Evolutionary conservation across 108 stramenopile species (phyloP), one percentile per base, ranked within the genome.

Genomic region (Nitzschia putrida): DNA sequence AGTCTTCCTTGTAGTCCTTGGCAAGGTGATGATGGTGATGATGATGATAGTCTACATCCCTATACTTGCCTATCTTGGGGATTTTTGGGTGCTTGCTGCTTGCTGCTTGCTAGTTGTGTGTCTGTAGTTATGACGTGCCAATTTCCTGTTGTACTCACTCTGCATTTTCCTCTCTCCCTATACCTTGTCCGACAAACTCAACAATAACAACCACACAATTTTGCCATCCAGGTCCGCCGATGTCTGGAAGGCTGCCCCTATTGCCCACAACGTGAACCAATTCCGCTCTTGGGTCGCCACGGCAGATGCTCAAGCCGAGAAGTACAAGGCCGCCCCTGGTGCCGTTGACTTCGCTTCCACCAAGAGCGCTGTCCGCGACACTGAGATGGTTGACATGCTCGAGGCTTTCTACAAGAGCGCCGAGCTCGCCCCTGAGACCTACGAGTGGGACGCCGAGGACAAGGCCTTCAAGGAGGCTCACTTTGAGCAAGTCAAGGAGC

Each of bases 211-310:
- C 29, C 29, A 34, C 29, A 34, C 29, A n/a, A n/a, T 34, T 3
- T 4, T 26, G 26, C 13, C n/a, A 40, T 40, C 0, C 50, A 94
- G 92, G 92, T 86, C 83, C 8, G 78, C 83, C 57, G 79, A 83
- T 53, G 82, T 86, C 57, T 94, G 89, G 82, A 89, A 85, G 74
- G 86, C 84, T 38, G 85, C 86, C 72, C 86, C 83, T 50, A 80
- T 90, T 44, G 75, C 85, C 39, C 80, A 89, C 52, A 82, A 83
- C 57, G 89, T 89, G 64, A 80, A 82, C 68, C 61, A 77, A 41
- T 90, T 91, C 81, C 89, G 89, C 22, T 76, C 87, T 8, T 94
- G 90, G 90, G 86, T 86, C 26, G 87, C 90, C 50, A 77, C 82
- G 55, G 85, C 88, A 42, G 93, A 94, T 34, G 71, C 83, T 59